Percentiles rank a stretch among this genome's conserved stretches.
phyloP scores from a whole-genome alignment of 495 filamentous ascomycete species.

The Letharia lupina region DNA sequence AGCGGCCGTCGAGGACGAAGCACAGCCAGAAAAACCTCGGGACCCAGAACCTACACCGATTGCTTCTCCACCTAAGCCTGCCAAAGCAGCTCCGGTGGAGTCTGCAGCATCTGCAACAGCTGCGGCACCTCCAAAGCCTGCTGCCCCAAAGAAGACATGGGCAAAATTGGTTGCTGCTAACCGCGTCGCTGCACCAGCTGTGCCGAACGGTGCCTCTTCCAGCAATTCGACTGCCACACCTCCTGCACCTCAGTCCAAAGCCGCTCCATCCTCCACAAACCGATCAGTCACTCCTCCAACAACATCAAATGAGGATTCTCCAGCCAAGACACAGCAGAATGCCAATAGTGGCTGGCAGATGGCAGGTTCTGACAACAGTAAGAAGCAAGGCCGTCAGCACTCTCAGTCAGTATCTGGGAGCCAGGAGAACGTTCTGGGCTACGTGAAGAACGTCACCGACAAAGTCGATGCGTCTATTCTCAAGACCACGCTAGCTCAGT shows the following conservation, averaged over 20 bases:
- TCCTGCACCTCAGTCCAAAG: constrained; percentile 35
- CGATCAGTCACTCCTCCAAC: constrained; percentile 26
- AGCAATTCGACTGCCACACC: constrained; percentile 33
- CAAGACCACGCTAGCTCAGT: constrained; percentile 53
- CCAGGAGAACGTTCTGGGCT: constrained; percentile 66
- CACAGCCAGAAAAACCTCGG: constrained; percentile 44
- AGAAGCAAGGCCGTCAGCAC: constrained; percentile 61
- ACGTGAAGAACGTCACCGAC: constrained; percentile 89
- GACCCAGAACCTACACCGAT: constrained; percentile 44
- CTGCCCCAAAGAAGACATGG: constrained; percentile 79
- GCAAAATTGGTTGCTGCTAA: constrained; percentile 65
- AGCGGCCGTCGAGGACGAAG: constrained; percentile 40
- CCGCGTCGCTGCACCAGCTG: constrained; percentile 31
- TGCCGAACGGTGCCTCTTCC: constrained; percentile 35
- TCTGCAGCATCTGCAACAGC: constrained; percentile 31
- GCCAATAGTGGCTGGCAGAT: constrained; percentile 66
- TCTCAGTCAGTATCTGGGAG: constrained; percentile 40
- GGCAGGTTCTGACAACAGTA: constrained; percentile 65
- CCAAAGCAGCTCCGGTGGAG: constrained; percentile 49
- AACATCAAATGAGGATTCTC: constrained; percentile 36
- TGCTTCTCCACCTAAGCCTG: constrained; percentile 41
- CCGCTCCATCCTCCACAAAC: constrained; percentile 35
- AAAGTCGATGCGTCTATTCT: constrained; percentile 66
- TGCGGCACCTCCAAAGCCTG: constrained; percentile 35
- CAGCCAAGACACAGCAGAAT: constrained; percentile 40